These are phyloP conservation scores for Hypoxylon fuscum DNA, from an alignment of 495 filamentous ascomycete genomes.

Conservation along the genomic window DNA sequence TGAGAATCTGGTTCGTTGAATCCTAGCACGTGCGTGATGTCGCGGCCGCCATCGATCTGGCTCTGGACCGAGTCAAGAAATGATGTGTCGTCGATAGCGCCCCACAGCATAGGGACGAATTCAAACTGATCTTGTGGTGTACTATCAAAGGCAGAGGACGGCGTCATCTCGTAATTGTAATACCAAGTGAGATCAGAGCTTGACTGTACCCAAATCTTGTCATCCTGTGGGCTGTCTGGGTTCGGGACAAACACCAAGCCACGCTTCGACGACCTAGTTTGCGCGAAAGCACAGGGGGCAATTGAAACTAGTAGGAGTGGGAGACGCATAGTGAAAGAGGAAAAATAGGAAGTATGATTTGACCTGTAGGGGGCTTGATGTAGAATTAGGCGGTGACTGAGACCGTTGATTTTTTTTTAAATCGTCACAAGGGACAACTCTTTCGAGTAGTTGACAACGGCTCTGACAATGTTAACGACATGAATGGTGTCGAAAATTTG, in stretches of 20 bases:
- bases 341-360: neutral
- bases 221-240: slow-evolving; percentile 59
- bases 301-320: slow-evolving; percentile 29
- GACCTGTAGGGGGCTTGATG: neutral
- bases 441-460: neutral
- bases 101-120: slow-evolving; percentile 88
- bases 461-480: neutral
- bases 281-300: slow-evolving; percentile 39
- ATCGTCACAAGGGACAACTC: neutral
- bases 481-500: neutral
- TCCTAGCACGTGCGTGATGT: slow-evolving; percentile 70
- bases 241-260: slow-evolving; percentile 73
- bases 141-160: slow-evolving; percentile 58
- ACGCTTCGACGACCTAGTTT: slow-evolving; percentile 68
- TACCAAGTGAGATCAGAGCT: slow-evolving; percentile 77
- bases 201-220: slow-evolving; percentile 64
- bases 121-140: slow-evolving; percentile 60
- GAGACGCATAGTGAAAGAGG: slow-evolving; percentile 34
- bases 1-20: slow-evolving; percentile 80
- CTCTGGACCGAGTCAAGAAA: slow-evolving; percentile 63
- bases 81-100: slow-evolving; percentile 58
- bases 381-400: neutral
- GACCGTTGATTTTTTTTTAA: neutral
- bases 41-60: slow-evolving; percentile 61
- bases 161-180: slow-evolving; percentile 73